Percentiles rank a stretch among this genome's conserved stretches.
These are phyloP conservation scores for Entonaema liquescens DNA, from an alignment of 495 filamentous ascomycete genomes.

Conservation along the genomic window DNA sequence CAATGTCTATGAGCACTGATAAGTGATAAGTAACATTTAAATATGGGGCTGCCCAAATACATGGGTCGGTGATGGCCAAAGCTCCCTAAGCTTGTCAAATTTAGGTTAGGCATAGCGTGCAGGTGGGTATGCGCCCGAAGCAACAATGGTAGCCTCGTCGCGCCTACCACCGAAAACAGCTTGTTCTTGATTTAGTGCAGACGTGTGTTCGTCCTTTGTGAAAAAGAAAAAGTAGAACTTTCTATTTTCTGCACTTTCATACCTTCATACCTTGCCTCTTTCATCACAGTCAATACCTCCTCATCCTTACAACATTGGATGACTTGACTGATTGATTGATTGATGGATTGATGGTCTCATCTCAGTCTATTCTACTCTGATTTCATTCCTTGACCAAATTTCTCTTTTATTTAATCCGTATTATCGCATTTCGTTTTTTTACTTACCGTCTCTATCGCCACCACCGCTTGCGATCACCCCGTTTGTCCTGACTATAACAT, in stretches of 20 bases:
- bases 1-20: neutral
- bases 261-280: slow-evolving; percentile 16
- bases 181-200: slow-evolving; percentile 11
- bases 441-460: slow-evolving; percentile 9
- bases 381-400: slow-evolving; percentile 26
- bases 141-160: slow-evolving; percentile 33
- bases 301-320: neutral
- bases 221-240: slow-evolving; percentile 17
- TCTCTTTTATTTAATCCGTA: slow-evolving; percentile 15
- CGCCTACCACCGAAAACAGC: slow-evolving; percentile 41
- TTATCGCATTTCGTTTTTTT: slow-evolving; percentile 22
- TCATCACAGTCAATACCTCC: slow-evolving; percentile 9
- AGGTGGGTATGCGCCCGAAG: neutral
- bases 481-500: neutral
- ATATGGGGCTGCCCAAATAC: neutral
- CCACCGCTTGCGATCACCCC: slow-evolving; percentile 5
- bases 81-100: neutral
- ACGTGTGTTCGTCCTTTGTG: slow-evolving; percentile 10
- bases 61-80: neutral
- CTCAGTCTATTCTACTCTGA: slow-evolving; percentile 1
- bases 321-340: slow-evolving; percentile 18
- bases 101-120: neutral
- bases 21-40: neutral
- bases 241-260: slow-evolving; percentile 8
- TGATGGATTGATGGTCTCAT: slow-evolving; percentile 1